phyloP scores from a whole-genome alignment of 805 yeast genomes.

The Suhomyces sp. region DNA sequence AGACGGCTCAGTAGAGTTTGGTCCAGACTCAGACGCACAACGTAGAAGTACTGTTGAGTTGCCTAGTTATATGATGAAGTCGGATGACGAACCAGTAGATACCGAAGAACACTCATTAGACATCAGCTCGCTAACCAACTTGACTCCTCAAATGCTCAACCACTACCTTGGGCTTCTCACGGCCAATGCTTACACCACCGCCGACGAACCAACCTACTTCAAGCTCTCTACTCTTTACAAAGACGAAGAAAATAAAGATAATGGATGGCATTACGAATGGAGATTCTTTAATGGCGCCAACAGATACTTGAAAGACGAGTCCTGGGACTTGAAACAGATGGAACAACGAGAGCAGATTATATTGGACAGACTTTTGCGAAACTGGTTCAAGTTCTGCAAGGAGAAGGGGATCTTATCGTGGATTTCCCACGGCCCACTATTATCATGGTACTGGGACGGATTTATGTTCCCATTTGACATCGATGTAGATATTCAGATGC shows the following conservation, averaged over 20 bases:
- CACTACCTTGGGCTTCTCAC: constrained; percentile 14
- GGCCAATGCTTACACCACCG: constrained; percentile 8
- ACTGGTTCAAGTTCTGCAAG: constrained; percentile 12
- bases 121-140: not conserved
- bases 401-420: constrained; percentile 10
- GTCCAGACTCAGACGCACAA: not conserved
- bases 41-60: not conserved
- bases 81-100: not conserved
- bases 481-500: constrained; percentile 16
- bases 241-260: constrained; percentile 10
- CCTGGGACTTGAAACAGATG: constrained; percentile 8
- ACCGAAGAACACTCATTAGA: not conserved
- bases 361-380: constrained; percentile 10
- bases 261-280: constrained; percentile 22
- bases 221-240: constrained; percentile 16
- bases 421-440: constrained; percentile 14
- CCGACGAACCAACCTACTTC: constrained; percentile 18
- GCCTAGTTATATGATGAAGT: not conserved
- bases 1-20: not conserved
- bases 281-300: constrained; percentile 18
- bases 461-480: constrained; percentile 14
- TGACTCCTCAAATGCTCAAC: constrained; percentile 8
- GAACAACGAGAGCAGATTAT: constrained; percentile 10
- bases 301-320: constrained; percentile 3
- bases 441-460: constrained; percentile 17